Conservation (phyloP, 306 rosid species). For the Vicia sativa region DNA sequence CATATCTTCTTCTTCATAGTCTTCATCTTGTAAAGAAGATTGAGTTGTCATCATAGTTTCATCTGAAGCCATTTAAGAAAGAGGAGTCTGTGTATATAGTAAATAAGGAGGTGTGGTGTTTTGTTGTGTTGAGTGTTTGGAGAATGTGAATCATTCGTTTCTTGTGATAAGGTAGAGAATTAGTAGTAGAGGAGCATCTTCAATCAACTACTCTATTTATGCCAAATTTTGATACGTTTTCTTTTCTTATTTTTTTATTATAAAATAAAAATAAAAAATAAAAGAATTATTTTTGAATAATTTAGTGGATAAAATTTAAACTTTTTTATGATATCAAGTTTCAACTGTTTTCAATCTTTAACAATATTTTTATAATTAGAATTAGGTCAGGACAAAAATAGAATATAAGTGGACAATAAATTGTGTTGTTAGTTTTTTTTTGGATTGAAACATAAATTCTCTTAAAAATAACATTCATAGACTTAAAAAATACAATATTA, state of each 20-base stretch:
- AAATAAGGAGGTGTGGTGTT: too few relatives aligned
- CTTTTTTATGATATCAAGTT: too few relatives aligned
- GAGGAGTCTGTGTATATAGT: neutral
- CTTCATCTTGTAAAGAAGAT: slow-evolving; percentile 53
- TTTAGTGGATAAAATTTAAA: too few relatives aligned
- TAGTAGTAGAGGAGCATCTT: slow-evolving; percentile 19
- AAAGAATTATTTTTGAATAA: too few relatives aligned
- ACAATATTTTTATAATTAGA: too few relatives aligned
- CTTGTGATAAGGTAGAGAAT: slow-evolving; percentile 42
- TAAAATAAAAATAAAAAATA: neutral
- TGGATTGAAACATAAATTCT: too few relatives aligned
- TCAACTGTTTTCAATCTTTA: too few relatives aligned
- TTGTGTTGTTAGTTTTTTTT: too few relatives aligned
- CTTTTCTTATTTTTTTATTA: neutral
- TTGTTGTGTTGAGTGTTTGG: slow-evolving; percentile 22
- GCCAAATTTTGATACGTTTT: slow-evolving; percentile 9
- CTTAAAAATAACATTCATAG: too few relatives aligned
- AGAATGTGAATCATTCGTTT: slow-evolving; percentile 46
- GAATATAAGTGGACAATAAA: too few relatives aligned
- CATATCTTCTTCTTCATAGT: slow-evolving; percentile 45
- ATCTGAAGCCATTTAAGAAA: slow-evolving; percentile 28
- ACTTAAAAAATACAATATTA: too few relatives aligned
- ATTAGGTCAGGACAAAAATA: too few relatives aligned
- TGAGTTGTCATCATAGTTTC: slow-evolving; percentile 45
- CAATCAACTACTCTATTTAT: slow-evolving; percentile 49